These are phyloP conservation scores for Hypoxylon intermedium DNA, from an alignment of 495 filamentous ascomycete genomes.

Conservation along the genomic window DNA sequence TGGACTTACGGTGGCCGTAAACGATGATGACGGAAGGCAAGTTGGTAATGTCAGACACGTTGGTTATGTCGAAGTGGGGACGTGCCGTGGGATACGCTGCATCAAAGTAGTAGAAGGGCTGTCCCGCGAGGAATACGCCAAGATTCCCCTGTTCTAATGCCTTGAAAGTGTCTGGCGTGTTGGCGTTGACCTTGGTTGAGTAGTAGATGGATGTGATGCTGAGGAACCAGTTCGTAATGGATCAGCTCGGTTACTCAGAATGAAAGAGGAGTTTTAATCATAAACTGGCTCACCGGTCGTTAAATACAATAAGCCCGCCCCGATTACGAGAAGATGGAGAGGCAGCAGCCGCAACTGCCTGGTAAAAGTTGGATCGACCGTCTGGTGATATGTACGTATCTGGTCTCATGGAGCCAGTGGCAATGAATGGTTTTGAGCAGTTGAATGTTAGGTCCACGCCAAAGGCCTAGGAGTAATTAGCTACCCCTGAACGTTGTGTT, in stretches of 20 bases:
- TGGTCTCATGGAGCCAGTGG: slow-evolving; percentile 58
- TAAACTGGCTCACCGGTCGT: slow-evolving; percentile 50
- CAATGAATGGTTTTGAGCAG: slow-evolving; percentile 57
- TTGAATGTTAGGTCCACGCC: slow-evolving; percentile 57
- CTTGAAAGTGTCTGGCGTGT: slow-evolving; percentile 60
- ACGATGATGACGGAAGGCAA: slow-evolving; percentile 46
- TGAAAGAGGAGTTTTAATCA: too few species aligned
- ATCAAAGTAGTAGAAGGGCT: slow-evolving; percentile 55
- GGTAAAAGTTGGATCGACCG: slow-evolving; percentile 56
- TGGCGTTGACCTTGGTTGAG: slow-evolving; percentile 58
- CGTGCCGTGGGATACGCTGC: slow-evolving; percentile 47
- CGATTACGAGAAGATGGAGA: slow-evolving; percentile 45
- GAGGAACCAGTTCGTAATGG: not conserved
- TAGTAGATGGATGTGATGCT: slow-evolving; percentile 54
- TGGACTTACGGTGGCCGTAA: not conserved
- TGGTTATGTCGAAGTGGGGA: slow-evolving; percentile 45
- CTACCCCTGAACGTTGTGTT: not conserved
- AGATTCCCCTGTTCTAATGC: slow-evolving; percentile 54
- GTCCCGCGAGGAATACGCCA: slow-evolving; percentile 52
- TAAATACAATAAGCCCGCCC: slow-evolving; percentile 57
- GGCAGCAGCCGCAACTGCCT: slow-evolving; percentile 54
- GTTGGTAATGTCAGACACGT: slow-evolving; percentile 23
- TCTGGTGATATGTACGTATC: slow-evolving; percentile 58
- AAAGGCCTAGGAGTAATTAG: slow-evolving; percentile 44
- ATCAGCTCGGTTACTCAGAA: not conserved